Evolutionary conservation across 2,329 filamentous ascomycete genomes (phyloP).

Genomic region (Fusarium sp.): DNA sequence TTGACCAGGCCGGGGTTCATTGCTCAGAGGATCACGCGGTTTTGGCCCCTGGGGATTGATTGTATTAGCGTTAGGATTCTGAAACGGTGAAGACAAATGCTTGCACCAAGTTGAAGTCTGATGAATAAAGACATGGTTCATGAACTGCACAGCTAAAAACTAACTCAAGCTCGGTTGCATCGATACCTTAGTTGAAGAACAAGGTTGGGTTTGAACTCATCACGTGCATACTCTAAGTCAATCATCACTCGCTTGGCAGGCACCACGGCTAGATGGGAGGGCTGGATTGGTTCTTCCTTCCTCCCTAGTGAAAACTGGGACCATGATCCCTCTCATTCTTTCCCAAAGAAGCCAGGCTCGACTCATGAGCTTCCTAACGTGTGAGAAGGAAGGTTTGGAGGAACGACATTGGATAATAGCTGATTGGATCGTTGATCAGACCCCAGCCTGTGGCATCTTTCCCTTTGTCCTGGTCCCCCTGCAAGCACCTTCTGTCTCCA

Average conservation of each 20-base stretch:
- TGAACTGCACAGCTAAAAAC: neutral
- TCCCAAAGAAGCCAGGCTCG: constrained; percentile 17
- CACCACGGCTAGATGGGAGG: constrained; percentile 17
- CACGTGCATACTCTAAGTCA: constrained; percentile 27
- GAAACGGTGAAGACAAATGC: neutral
- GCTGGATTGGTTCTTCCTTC: neutral
- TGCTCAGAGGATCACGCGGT: constrained; percentile 21
- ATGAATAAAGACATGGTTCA: neutral
- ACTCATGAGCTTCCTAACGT: constrained; percentile 2
- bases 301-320: constrained; percentile 10
- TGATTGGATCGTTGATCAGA: constrained; percentile 34
- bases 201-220: constrained; percentile 3
- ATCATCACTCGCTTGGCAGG: constrained; percentile 18
- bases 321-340: constrained; percentile 10
- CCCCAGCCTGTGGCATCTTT: constrained; percentile 10
- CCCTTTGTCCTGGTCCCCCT: constrained; percentile 14
- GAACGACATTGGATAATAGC: neutral
- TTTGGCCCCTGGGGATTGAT: constrained; percentile 11
- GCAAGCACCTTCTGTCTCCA: neutral
- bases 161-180: neutral
- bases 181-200: constrained; percentile 5
- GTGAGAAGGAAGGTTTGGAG: constrained; percentile 5
- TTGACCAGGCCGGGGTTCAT: constrained; percentile 6
- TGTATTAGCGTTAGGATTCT: neutral
- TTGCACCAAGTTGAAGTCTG: neutral